Base-by-base conservation (phyloP, 345 rosid genomes). In the Abelmoschus esculentus region DNA sequence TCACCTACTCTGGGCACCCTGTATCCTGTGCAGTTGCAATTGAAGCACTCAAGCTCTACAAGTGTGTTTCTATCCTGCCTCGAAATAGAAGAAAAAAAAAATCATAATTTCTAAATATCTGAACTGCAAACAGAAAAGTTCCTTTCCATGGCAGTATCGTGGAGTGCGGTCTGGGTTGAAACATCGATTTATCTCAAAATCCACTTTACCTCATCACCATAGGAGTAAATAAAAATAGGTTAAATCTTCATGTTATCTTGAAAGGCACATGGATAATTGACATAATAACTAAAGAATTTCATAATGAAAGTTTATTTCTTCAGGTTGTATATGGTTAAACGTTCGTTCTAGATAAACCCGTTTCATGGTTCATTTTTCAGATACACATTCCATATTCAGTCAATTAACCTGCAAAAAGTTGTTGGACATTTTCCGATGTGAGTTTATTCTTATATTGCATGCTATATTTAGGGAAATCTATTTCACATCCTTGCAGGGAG, bases 1-100 rank as follows among this genome's bases (percentile, higher is more conserved):
- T 92, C 72, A 92, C 98, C 53, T 90, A 90, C 74, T 90, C 99
- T 18, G 99, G 98, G 71, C 99, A 91, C 80, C 99, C 96, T 44
- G 98, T 91, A 50, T 75, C 98, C 62, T 95, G 99, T 60, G 96
- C 93, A 5, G 97, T 95, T 60, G 96, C 97, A 70, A 40, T 87
- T 22, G 99, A 89, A 72, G 78, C 91, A 13, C 81, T 89, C 73
- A 83, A 80, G 82, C 70, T 89, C 71, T 89, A 89, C 80, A 86
- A 75, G 91, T 89, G 18, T 14, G 81, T 72, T 50, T 71, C 61
- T 38, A 69, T 65, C 60, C 28, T 74, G 44, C 26, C 57, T 2
- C 28, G 62, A 46, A 28, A 10, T 59, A 38, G 53, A 32, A 73
- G 28, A 42, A 6, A 42, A 1, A 5, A 22, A 22, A n/a, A n/a